Evolutionary conservation across 306 rosid species (phyloP), one percentile per base, ranked within the genome.

Genomic region (Ormosia emarginata): DNA sequence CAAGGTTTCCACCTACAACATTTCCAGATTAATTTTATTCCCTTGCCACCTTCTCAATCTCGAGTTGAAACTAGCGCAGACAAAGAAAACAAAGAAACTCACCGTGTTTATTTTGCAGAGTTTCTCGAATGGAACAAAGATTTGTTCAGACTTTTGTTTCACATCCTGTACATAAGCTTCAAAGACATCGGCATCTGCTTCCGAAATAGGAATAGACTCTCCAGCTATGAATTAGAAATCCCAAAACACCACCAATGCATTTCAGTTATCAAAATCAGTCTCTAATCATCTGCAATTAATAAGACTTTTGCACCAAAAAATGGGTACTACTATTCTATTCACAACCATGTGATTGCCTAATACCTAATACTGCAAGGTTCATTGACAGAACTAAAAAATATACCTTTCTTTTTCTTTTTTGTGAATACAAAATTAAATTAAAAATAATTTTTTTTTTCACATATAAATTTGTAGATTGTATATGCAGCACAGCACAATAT

Each of bases 1-100:
- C 84, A 93, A 47, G 49, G 98, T 91, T 83, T 92, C 98, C 78
- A 90, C 80, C 98, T 92, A 69, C 70, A 89, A 59, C 47, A 85
- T 58, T 77, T 83, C 82, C 84, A 33, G 61, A 58, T 50, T 64
- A 70, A 77, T 37, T 74, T 59, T n/a, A 43, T 61, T 68, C 34
- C 66, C 40, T 7, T 43, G 44, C 46, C 70, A 67, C 62, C 40
- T 46, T 69, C 17, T 18, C 63, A 81, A 79, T 74, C 74, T 68
- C 13, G 11, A 74, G 12, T 62, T 75, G 46, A 69, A 66, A 30
- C 67, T 40, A 85, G 72, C 32, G 10, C 50, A 41, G 44, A 32
- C 36, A 5, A 5, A 83, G 57, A 78, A 64, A 53, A 32, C 36
- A 79, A 2, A 63, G 40, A 8, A 74, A 81, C 86, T 79, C 52